Conservation (phyloP, 495 filamentous ascomycete genomes). For the Talaromyces stipitatus region DNA sequence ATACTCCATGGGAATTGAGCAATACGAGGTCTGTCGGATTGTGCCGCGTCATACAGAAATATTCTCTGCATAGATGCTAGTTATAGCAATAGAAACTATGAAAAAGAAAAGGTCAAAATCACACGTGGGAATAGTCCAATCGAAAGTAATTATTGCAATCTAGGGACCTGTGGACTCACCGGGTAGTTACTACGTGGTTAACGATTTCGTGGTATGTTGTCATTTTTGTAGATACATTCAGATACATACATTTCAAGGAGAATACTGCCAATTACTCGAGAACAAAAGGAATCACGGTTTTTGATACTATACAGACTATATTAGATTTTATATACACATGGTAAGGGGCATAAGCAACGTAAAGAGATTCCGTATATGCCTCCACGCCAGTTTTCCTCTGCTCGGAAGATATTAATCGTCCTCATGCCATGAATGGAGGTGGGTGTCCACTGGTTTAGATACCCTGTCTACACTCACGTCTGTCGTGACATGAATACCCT, state of each 20-base stretch:
- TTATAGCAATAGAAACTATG: neutral
- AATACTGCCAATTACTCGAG: neutral
- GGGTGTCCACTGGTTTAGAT: neutral
- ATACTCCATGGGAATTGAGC: too few species aligned
- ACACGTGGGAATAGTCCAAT: neutral
- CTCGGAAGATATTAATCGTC: neutral
- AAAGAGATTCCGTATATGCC: too few species aligned
- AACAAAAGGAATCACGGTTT: neutral
- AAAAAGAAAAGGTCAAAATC: neutral
- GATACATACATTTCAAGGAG: neutral
- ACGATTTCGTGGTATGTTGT: neutral
- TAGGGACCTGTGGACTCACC: neutral
- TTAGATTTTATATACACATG: too few species aligned
- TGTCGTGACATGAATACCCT: conserved; percentile 11
- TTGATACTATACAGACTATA: neutral
- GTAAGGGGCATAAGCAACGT: too few species aligned
- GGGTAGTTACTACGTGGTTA: neutral
- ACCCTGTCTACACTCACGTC: conserved; percentile 5
- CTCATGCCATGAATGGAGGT: neutral
- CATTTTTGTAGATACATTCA: neutral
- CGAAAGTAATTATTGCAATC: neutral
- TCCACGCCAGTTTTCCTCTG: neutral
- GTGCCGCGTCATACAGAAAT: neutral
- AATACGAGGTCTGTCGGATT: neutral
- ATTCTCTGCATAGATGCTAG: neutral